phyloP scores from a whole-genome alignment of 805 yeast species.

The Blastobotrys peoriensis region DNA sequence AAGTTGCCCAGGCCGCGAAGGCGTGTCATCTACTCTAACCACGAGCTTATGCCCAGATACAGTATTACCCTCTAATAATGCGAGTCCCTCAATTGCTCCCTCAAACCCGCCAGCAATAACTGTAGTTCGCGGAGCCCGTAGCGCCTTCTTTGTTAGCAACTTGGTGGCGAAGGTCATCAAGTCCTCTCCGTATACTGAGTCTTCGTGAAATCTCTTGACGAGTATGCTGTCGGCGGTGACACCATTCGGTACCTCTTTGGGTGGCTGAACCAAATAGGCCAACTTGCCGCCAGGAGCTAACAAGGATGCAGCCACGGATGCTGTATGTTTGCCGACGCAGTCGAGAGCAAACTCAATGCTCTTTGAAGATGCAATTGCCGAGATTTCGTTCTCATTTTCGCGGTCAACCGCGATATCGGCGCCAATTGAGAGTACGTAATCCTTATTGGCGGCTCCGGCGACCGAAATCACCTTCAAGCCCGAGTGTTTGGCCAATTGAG shows the following conservation, averaged over 20 bases:
- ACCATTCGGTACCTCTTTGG: neutral
- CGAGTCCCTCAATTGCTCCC: conserved; percentile 1
- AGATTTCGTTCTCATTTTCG: neutral
- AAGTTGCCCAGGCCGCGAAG: too few species aligned
- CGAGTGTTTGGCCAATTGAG: conserved; percentile 1
- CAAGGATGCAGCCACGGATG: neutral
- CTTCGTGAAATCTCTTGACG: conserved; percentile 1
- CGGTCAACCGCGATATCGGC: neutral
- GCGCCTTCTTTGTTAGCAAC: neutral
- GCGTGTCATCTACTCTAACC: neutral
- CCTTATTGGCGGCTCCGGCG: neutral
- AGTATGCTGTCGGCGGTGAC: neutral
- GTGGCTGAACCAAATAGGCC: neutral
- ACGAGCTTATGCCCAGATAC: conserved; percentile 1
- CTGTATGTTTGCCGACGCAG: neutral
- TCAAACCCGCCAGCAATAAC: neutral
- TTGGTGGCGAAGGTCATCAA: neutral
- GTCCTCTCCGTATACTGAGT: neutral
- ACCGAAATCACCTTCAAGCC: neutral
- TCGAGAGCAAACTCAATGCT: conserved; percentile 4
- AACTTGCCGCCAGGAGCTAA: neutral
- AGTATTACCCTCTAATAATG: neutral
- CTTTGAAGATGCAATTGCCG: neutral
- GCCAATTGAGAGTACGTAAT: neutral
- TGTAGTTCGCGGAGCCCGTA: neutral